phyloP scores from a whole-genome alignment of 1,284 basidiomycete genomes.

The Veloporphyrellus conicus region DNA sequence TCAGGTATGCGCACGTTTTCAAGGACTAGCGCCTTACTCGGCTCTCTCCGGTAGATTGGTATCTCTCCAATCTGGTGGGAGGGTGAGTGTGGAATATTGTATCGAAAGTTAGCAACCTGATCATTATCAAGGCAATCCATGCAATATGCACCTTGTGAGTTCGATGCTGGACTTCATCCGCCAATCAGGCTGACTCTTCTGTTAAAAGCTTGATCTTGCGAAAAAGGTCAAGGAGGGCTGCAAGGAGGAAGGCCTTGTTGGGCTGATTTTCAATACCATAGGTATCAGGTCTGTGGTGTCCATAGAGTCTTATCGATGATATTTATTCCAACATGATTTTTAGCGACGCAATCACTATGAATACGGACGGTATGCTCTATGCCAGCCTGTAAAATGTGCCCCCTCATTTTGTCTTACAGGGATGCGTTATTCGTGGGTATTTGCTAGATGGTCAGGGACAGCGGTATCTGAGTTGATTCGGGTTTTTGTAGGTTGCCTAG shows the following conservation, averaged over 20 bases:
- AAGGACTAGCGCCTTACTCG: background rate
- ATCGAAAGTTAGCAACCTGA: slow-evolving; percentile 7
- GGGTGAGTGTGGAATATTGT: slow-evolving; percentile 43
- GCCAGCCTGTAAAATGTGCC: background rate
- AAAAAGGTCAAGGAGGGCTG: slow-evolving; percentile 74
- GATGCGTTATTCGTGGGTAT: slow-evolving; percentile 73
- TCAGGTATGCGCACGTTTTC: slow-evolving; percentile 46
- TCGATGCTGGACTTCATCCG: background rate
- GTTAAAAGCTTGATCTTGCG: slow-evolving; percentile 66
- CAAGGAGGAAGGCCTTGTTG: slow-evolving; percentile 69
- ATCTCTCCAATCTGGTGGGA: slow-evolving; percentile 87
- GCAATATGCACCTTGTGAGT: slow-evolving; percentile 71
- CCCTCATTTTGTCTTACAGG: slow-evolving; percentile 39
- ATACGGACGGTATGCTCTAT: slow-evolving; percentile 60
- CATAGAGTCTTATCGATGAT: background rate
- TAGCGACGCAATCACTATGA: slow-evolving; percentile 82
- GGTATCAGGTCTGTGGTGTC: slow-evolving; percentile 60
- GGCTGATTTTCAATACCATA: slow-evolving; percentile 75
- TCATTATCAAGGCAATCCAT: slow-evolving; percentile 62
- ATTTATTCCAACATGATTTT: background rate
- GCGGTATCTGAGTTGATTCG: background rate
- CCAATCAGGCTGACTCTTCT: slow-evolving; percentile 8
- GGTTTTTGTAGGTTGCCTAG: slow-evolving; percentile 63
- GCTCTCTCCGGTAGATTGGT: slow-evolving; percentile 53
- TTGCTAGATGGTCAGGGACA: background rate